Evolutionary conservation across 83 land plant species (phyloP).

Genomic region (Diphasiastrum complanatum): DNA sequence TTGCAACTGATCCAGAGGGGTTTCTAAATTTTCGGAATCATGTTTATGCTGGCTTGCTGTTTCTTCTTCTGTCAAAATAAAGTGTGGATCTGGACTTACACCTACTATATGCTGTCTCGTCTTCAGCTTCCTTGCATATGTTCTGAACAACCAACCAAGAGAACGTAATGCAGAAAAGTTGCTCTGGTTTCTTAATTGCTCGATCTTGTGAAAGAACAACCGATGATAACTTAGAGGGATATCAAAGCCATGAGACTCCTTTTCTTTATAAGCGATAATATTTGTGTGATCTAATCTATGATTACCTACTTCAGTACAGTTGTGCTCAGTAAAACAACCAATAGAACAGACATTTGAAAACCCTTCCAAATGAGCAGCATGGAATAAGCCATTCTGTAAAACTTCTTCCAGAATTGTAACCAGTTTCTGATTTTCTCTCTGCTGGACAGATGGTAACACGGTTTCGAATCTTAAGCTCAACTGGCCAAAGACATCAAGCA

Average conservation of each 20-base stretch:
- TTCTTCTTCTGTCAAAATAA: too few relatives aligned
- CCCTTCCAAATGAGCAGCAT: background rate
- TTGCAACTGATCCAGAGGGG: too few relatives aligned
- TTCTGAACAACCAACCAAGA: too few relatives aligned
- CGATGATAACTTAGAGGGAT: conserved; percentile 11
- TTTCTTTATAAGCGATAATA: conserved; percentile 2
- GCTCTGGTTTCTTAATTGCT: too few relatives aligned
- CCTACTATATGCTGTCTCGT: background rate
- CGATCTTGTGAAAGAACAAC: conserved; percentile 14
- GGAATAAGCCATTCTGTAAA: conserved; percentile 5
- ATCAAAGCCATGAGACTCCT: conserved; percentile 7
- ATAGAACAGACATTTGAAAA: conserved; percentile 1
- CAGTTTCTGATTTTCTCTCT: too few relatives aligned
- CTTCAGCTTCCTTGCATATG: conserved; percentile 3
- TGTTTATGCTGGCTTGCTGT: too few relatives aligned
- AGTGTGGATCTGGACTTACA: too few relatives aligned
- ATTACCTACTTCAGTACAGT: too few relatives aligned
- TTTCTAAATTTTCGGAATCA: too few relatives aligned
- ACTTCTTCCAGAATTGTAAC: background rate
- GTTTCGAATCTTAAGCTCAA: background rate
- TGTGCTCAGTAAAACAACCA: too few relatives aligned
- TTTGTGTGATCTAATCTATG: too few relatives aligned
- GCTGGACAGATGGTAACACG: background rate
- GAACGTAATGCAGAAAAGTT: too few relatives aligned
- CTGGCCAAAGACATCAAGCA: background rate